Evolutionary conservation across 2,329 filamentous ascomycete species (phyloP), one percentile per base, ranked within the genome.

Genomic region (Penicillium palitans): DNA sequence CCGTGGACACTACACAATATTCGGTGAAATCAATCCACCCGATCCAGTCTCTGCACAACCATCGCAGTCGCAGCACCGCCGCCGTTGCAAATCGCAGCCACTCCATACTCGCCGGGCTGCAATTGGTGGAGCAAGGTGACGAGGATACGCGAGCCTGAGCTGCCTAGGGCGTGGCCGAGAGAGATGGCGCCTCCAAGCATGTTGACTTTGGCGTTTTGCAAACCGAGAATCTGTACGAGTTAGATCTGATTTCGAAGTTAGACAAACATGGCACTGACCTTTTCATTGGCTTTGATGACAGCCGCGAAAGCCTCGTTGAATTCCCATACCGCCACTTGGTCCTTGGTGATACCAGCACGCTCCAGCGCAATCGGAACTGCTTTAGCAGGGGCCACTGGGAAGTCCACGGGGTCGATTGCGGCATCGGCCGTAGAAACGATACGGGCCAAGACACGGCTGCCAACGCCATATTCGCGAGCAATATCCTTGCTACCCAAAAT

Each of bases 281-380:
- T 93, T 70, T 91, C 89, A 72, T 98, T 97, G 42, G 93, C 93
- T 73, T 95, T 92, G 76, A 97, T 95, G 31, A 97, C 93, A 5
- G 90, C 91, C 29, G 95, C 93, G 73, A 99, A 99, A 0, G 95
- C 95, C 79, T 99, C 95, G 76, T 99, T 99, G 77, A 99, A 96
- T 75, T 98, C 95, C 93, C 95, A 98, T 24, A 97, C 80, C 6
- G 93, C 88, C 46, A 99, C 91, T 75, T 98, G 90, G 47, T 96
- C 89, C 77, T 93, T 91, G 64, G 86, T 91, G 66, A 99, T 93
- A 12, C 93, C 93, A 0, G 95, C 95, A 57, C 93, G 85, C 76
- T 92, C 85, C 51, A 99, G 82, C 12, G 93, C 93, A 68, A 97
- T 86, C 3, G 93, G 92, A 0, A 98, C 93, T 6, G 93, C 93